Conservation (phyloP, 331 rosid species). For the Acacia pycnantha region DNA sequence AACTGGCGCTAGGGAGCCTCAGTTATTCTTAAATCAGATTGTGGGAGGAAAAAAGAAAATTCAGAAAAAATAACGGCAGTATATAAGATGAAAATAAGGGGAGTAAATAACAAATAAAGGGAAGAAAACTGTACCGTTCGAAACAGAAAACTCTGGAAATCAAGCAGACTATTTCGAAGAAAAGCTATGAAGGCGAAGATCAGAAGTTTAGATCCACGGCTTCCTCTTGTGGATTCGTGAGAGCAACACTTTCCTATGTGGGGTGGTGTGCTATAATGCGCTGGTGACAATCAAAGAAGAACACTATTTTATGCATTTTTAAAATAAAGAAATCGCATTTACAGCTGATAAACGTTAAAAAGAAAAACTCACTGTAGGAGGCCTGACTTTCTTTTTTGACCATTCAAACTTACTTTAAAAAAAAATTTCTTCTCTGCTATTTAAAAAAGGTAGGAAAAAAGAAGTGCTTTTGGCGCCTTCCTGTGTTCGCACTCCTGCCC, state of each 20-base stretch:
- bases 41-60: not conserved
- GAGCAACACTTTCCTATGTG: constrained; percentile 36
- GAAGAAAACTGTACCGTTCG: constrained; percentile 35
- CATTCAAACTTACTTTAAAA: constrained; percentile 39
- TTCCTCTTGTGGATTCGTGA: constrained; percentile 25
- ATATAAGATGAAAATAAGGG: not conserved
- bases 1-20: constrained; percentile 1
- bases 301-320: constrained; percentile 27
- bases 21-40: not conserved
- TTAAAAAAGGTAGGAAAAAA: constrained; percentile 5
- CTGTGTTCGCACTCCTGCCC: constrained; percentile 18
- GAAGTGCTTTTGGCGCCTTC: constrained; percentile 18
- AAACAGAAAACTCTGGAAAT: constrained; percentile 27
- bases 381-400: constrained; percentile 37
- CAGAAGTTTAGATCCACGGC: constrained; percentile 45
- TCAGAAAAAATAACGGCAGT: not conserved
- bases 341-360: not conserved
- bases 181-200: constrained; percentile 8
- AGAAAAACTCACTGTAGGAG: not conserved
- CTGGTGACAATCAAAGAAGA: constrained; percentile 52
- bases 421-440: not conserved
- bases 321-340: not conserved
- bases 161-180: constrained; percentile 17
- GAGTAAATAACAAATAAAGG: not conserved
- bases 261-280: constrained; percentile 44